Evolutionary conservation across 169 alveolate genomes (phyloP).

Genomic region (Cryptosporidium sp.): DNA sequence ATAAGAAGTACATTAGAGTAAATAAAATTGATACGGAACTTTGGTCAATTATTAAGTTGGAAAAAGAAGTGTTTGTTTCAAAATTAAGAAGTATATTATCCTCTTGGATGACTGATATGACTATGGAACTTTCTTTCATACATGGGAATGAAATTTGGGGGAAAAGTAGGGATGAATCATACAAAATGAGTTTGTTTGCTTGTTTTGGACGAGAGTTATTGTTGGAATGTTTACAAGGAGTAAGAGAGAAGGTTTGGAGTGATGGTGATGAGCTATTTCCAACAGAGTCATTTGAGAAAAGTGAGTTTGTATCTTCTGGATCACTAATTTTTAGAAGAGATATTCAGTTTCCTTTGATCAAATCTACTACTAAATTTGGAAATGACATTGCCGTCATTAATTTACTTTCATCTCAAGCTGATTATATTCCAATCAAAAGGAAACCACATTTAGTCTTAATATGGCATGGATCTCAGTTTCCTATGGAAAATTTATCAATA

Average conservation of each 20-base stretch:
- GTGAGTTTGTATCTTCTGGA: background rate
- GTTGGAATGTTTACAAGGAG: slow-evolving; percentile 25
- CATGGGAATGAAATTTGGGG: slow-evolving; percentile 28
- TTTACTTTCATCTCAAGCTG: slow-evolving; percentile 51
- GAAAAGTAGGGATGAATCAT: background rate
- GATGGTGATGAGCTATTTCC: background rate
- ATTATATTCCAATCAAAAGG: slow-evolving; percentile 54
- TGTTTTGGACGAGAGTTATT: slow-evolving; percentile 42
- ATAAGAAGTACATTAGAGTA: slow-evolving; percentile 25
- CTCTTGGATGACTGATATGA: slow-evolving; percentile 53
- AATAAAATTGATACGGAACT: slow-evolving; percentile 1
- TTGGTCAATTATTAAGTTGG: background rate
- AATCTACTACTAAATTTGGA: slow-evolving; percentile 6
- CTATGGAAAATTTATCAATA: background rate
- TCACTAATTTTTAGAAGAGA: slow-evolving; percentile 30
- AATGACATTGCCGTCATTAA: slow-evolving; percentile 29
- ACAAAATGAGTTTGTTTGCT: slow-evolving; percentile 2
- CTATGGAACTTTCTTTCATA: slow-evolving; percentile 39
- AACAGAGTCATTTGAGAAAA: background rate
- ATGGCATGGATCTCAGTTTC: slow-evolving; percentile 37
- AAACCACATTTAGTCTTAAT: slow-evolving; percentile 26
- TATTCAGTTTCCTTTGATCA: slow-evolving; percentile 36
- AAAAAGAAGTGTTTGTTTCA: slow-evolving; percentile 14
- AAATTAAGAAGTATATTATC: background rate
- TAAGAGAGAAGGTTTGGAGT: slow-evolving; percentile 26